Percentiles rank a stretch among this genome's conserved stretches.
Evolutionary conservation across 495 filamentous ascomycete genomes (phyloP).

Genomic region (Talaromyces liani): DNA sequence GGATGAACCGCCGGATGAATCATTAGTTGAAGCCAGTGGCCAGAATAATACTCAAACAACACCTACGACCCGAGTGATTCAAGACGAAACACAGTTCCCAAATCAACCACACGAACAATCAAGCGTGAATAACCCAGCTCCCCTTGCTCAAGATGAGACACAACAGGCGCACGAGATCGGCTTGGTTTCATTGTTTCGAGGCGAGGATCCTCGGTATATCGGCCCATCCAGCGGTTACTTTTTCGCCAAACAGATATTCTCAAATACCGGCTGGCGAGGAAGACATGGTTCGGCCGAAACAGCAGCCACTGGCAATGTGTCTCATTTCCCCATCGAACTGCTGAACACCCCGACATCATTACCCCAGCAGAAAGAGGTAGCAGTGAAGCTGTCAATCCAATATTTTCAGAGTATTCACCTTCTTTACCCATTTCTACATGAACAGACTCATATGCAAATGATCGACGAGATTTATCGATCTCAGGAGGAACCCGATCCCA

Average conservation of each 20-base stretch:
- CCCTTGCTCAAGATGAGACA: conserved; percentile 2
- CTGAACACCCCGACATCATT: conserved; percentile 27
- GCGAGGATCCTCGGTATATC: conserved; percentile 29
- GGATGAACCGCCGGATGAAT: no score
- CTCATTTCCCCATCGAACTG: conserved; percentile 20
- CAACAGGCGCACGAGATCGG: conserved; percentile 32
- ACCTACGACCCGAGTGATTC: not conserved
- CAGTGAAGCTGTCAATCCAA: conserved; percentile 28
- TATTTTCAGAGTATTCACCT: conserved; percentile 37
- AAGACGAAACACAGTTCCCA: not conserved
- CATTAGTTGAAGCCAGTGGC: not conserved
- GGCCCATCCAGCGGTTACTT: conserved; percentile 36
- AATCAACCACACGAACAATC: conserved; percentile 9
- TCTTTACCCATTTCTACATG: conserved; percentile 35
- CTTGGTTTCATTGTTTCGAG: conserved; percentile 28
- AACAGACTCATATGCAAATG: conserved; percentile 27
- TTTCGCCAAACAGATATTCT: conserved; percentile 34
- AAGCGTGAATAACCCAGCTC: not conserved
- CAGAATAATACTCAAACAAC: not conserved
- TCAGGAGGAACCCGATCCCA: conserved; percentile 11
- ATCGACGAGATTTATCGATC: conserved; percentile 25
- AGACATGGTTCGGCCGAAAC: not conserved
- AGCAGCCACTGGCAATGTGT: not conserved
- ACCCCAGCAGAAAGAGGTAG: conserved; percentile 26
- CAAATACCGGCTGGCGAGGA: conserved; percentile 21